Conservation (phyloP, 148 eudicot genomes). For the Silene uniflora region DNA sequence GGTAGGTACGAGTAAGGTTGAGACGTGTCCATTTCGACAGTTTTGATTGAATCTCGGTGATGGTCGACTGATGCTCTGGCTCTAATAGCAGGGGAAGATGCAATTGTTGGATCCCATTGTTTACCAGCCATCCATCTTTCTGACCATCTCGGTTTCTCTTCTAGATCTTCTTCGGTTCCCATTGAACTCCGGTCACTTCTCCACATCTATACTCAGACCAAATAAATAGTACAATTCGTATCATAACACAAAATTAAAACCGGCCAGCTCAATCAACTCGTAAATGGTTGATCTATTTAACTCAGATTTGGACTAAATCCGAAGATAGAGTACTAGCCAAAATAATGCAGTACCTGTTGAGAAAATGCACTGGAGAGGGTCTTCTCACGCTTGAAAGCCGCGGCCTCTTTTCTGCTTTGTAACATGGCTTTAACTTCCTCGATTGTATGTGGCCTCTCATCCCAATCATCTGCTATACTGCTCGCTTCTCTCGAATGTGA, state of each 20-base stretch:
- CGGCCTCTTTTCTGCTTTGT: slow-evolving; percentile 54
- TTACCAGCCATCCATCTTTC: slow-evolving; percentile 55
- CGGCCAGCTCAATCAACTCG: too few relatives aligned
- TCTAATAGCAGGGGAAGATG: slow-evolving; percentile 24
- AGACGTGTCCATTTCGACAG: slow-evolving; percentile 71
- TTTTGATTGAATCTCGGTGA: slow-evolving; percentile 53
- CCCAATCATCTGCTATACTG: slow-evolving; percentile 74
- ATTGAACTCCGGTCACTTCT: slow-evolving; percentile 61
- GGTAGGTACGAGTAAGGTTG: slow-evolving; percentile 51
- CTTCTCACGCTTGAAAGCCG: slow-evolving; percentile 55
- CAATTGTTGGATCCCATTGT: slow-evolving; percentile 41
- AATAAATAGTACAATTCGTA: not conserved
- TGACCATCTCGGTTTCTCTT: slow-evolving; percentile 45
- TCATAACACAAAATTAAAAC: not conserved
- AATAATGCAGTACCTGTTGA: slow-evolving; percentile 39
- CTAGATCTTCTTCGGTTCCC: slow-evolving; percentile 51
- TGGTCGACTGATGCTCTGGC: slow-evolving; percentile 64
- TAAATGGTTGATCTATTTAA: too few relatives aligned
- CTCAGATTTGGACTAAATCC: too few relatives aligned
- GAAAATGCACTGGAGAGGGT: slow-evolving; percentile 59
- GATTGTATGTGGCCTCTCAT: slow-evolving; percentile 68
- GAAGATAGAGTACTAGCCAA: too few relatives aligned
- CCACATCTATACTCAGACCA: slow-evolving; percentile 35
- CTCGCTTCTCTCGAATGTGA: slow-evolving; percentile 65
- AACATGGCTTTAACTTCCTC: slow-evolving; percentile 80